Evolutionary conservation across 441 rosid species (phyloP), one percentile per base, ranked within the genome.

Genomic region (Pelargonium myrrhifolium): DNA sequence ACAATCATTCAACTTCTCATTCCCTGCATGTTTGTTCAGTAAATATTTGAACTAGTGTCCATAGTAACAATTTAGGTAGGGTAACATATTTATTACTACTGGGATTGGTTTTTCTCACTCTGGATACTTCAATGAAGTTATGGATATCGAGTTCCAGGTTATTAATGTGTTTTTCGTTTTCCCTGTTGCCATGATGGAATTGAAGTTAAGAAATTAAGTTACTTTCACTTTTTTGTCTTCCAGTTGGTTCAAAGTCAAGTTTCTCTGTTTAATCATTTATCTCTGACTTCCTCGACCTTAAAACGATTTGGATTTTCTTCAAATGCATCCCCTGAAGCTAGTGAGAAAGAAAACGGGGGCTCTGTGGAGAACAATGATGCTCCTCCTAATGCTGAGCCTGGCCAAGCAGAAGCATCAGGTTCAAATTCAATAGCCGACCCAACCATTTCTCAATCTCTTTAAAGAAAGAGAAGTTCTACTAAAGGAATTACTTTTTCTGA

Each of bases 231-330:
- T 61, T 22, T 64, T 59, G 1, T 74, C n/a, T 18, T 68, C 73
- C 81, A 84, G 91, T 79, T 79, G 76, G 67, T 69, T 74, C 65
- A 78, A 20, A 71, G 67, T 74, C 85, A 84, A 67, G 83, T 77
- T 66, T 78, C 82, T 37, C 67, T 71, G 65, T 72, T 79, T 26
- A 81, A 85, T 58, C 75, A 74, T 62, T 75, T 85, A 6, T 76
- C 84, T 42, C 21, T 58, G 45, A 77, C 73, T 76, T 71, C 80
- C 31, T 77, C 82, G 11, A 74, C 71, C 20, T 77, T 80, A 66
- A 87, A 80, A 76, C 86, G 76, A 56, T 83, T 82, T 75, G 89
- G 96, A 67, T 80, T 87, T 73, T 81, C 85, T 67, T 86, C 92
- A 15, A 84, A 93, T 71, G 88, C 84, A 31, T 81, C 96, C 35